Evolutionary conservation across 1,139 yeast genomes (phyloP), one percentile per base, ranked within the genome.

Genomic region (Zygosaccharomyces sapae): DNA sequence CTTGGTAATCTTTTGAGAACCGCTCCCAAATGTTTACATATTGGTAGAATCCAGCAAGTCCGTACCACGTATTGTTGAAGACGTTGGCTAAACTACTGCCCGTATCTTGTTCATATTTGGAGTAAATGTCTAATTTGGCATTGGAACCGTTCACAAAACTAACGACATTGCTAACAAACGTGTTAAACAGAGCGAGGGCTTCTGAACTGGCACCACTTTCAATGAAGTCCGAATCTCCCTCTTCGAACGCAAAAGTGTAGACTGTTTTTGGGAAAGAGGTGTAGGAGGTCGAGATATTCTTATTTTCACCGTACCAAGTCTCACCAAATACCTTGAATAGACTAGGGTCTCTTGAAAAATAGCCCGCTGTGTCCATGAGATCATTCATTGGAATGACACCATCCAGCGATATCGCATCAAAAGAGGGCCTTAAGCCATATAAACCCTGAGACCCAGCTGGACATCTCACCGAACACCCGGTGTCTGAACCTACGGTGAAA

Each of bases 201-300:
- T 35, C 38, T 35, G 38, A 35, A 35, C 38, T 35, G 38, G 38
- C 38, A 35, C 38, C 38, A 35, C 38, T 35, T 25, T 35, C 38
- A 35, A 35, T 35, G 38, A 35, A 35, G 16, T 35, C 38, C 38
- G 38, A 35, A 25, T 35, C 27, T 19, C 38, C 38, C 24, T 35
- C 38, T 25, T 35, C 27, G 38, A 18, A 35, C 18, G 38, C 38
- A 35, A 35, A 35, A 20, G 38, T 35, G 16, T 35, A 35, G n/a
- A 35, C 38, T 22, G 38, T 35, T 13, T 35, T 35, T 19, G 38
- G 38, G 24, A 35, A 35, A 35, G 38, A 35, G 20, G 27, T 35
- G 38, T 35, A 35, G 27, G 20, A 19, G n/a, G 38, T 35, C 16
- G 38, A 35, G 16, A 35, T 35, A 35, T 35, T 35, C 38, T 35